phyloP scores from a whole-genome alignment of 768 basidiomycete species.

The Xerocomus spinulosus region DNA sequence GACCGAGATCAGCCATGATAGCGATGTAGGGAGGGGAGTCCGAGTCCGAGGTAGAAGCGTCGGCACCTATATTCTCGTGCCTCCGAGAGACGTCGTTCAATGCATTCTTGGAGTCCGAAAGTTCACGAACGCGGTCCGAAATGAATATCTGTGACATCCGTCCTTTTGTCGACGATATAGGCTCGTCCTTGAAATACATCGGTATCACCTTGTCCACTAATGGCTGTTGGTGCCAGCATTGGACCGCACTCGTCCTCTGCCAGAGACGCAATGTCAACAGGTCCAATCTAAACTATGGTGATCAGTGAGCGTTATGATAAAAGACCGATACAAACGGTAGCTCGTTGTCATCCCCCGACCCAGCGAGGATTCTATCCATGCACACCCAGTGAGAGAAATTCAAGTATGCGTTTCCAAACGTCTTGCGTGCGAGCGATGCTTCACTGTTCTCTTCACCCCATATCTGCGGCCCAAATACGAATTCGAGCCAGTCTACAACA shows the following conservation, averaged over 20 bases:
- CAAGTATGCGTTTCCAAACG: not conserved
- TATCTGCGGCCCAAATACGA: constrained; percentile 4
- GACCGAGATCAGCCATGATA: not conserved
- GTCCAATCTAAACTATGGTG: not conserved
- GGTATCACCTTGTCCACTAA: not conserved
- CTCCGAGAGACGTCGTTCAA: not conserved
- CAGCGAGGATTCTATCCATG: not conserved
- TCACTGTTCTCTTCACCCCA: not conserved
- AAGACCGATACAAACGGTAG: not conserved
- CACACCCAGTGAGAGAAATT: not conserved
- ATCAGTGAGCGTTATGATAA: not conserved
- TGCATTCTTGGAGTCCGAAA: not conserved
- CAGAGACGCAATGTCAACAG: not conserved
- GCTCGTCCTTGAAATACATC: not conserved
- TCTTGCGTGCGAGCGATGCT: not conserved
- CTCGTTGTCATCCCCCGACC: not conserved
- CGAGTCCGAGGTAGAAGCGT: not conserved
- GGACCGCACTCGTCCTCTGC: not conserved
- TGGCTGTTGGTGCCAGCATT: not conserved
- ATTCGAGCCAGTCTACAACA: constrained; percentile 9
- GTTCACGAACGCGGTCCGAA: not conserved
- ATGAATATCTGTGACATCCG: not conserved
- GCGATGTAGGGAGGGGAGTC: not conserved
- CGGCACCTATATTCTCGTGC: not conserved
- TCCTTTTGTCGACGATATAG: no score